phyloP scores from a whole-genome alignment of 2,329 filamentous ascomycete genomes.

The Teratosphaeria destructans region DNA sequence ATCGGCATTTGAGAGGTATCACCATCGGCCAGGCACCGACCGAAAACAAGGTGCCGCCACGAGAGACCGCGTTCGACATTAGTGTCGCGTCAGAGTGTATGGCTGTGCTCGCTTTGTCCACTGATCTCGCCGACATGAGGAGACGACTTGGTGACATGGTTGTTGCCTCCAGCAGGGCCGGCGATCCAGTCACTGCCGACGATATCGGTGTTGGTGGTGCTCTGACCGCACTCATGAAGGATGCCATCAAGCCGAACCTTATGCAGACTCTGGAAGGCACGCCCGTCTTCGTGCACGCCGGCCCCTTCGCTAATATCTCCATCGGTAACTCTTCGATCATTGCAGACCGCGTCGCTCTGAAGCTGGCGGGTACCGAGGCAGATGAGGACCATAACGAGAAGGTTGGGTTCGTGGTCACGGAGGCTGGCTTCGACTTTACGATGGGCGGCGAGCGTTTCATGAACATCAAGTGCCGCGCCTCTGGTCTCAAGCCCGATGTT shows the following conservation, averaged over 20 bases:
- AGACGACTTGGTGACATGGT: constrained; percentile 94
- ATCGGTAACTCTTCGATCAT: constrained; percentile 94
- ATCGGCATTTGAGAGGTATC: constrained; percentile 81
- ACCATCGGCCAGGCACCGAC: constrained; percentile 81
- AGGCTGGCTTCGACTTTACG: constrained; percentile 97
- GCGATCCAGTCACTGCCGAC: constrained; percentile 90
- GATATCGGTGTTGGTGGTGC: constrained; percentile 90
- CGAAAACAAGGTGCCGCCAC: constrained; percentile 70
- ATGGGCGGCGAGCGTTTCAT: constrained; percentile 99
- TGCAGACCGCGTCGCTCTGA: constrained; percentile 88
- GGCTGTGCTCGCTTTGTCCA: constrained; percentile 93
- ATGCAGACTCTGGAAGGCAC: constrained; percentile 98
- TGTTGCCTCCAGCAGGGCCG: constrained; percentile 71
- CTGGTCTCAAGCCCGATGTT: constrained; percentile 82
- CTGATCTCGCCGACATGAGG: constrained; percentile 75
- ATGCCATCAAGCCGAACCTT: constrained; percentile 96
- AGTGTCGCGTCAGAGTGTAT: constrained; percentile 97
- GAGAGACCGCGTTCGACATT: constrained; percentile 93
- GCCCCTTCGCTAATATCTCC: constrained; percentile 95
- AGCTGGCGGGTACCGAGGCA: constrained; percentile 86
- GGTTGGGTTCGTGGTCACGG: constrained; percentile 87
- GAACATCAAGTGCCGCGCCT: constrained; percentile 98
- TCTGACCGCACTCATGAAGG: constrained; percentile 88
- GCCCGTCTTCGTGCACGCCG: constrained; percentile 93
- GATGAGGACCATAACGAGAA: constrained; percentile 77